Base-by-base conservation (phyloP, 2,329 filamentous ascomycete genomes). In the Sphaerulina musiva region DNA sequence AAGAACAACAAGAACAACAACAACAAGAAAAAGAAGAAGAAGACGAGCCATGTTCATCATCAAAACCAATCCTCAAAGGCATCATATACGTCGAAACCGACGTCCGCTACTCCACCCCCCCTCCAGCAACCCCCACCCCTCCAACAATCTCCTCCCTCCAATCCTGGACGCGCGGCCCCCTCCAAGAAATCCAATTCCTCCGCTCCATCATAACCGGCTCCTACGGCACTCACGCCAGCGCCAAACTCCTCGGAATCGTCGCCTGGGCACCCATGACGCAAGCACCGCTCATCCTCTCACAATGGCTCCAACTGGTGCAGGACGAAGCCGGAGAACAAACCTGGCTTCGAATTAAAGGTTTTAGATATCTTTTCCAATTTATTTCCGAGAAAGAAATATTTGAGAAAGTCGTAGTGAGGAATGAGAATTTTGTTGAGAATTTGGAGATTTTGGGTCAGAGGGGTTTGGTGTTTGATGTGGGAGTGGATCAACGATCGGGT, bases 21-120 rank as follows among this genome's bases (percentile, higher is more conserved):
- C 20, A 20, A 20, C 1, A 20, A 20, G 0, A 64, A 47, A 73
- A 17, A 17, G 14, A 64, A 47, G 73, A n/a, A n/a, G n/a, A n/a
- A n/a, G n/a, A n/a, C n/a, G n/a, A n/a, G n/a, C n/a, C n/a, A n/a
- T n/a, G n/a, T n/a, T n/a, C n/a, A n/a, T n/a, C n/a, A 8, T 63
- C 53, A 26, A 50, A 67, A n/a, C 56, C 62, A 10, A 46, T 57
- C 2, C 55, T 68, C n/a, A 57, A 65, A 6, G 89, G 87, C 53
- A 92, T 91, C 72, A 77, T 95, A 61, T 89, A 91, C 70, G 72
- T 95, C 59, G 90, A 95, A 74, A 85, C 86, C 10, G 89, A 95
- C 70, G 85, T 89, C 59, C 60, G 64, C n/a, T 66, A 69, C 43
- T 56, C 62, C 20, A 23, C 26, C 20, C 20, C 20, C 20, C 20